Evolutionary conservation across 495 filamentous ascomycete genomes (phyloP), one percentile per base, ranked within the genome.

Genomic region (Lophium mytilinum): DNA sequence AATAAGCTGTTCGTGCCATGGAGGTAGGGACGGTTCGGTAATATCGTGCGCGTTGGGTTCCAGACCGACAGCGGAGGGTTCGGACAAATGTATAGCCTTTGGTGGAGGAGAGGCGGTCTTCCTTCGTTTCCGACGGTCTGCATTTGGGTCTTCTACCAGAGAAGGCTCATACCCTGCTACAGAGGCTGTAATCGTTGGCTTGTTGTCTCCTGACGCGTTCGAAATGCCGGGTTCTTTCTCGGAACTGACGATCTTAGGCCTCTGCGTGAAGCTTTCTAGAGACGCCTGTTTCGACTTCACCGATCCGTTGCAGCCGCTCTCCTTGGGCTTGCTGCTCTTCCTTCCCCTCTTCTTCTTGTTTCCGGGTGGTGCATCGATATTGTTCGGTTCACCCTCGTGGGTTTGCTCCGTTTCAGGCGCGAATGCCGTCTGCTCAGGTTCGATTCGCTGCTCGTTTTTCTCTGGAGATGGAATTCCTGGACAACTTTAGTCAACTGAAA

Each of bases 111-210:
- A 59, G 4, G 33, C 53, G 0, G 63, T 61, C 46, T 61, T 69
- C 49, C 62, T 62, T 33, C 67, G 58, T 56, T 67, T 66, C 34
- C 54, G 61, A 33, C 66, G 59, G 17, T 56, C 48, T 37, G 37
- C 0, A 30, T 61, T 64, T 11, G 41, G 41, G 14, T 68, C 63
- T 48, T 55, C 45, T 19, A 60, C 63, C 40, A 59, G 19, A 12
- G 17, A 50, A 17, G 56, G 24, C 34, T 36, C 55, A 8, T 19
- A 9, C 3, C 41, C 12, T n/a, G 12, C 41, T 30, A 30, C 34
- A 12, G 33, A 47, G 1, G 18, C 18, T 19, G 4, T 47, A 2
- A 1, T 9, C 14, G 10, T n/a, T 18, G 43, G n/a, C 24, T 30
- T 2, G 2, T 3, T 30, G 6, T 30, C 24, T 30, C 24, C 24